These are phyloP conservation scores for Schrenkiella parvula DNA, from an alignment of 345 rosid genomes.

Conservation along the genomic window DNA sequence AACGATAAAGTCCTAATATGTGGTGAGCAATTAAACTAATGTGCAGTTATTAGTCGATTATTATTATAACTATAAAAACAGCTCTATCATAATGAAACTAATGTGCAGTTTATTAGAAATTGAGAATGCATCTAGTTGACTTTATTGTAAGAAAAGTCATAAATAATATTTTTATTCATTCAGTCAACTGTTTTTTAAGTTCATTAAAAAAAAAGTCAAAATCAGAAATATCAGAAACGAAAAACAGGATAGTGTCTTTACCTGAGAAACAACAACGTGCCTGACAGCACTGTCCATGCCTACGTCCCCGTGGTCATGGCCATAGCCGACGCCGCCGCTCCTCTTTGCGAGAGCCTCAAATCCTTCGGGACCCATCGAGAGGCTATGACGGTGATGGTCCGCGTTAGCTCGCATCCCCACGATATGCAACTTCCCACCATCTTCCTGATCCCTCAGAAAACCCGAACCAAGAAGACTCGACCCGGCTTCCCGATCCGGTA, in stretches of 20 bases:
- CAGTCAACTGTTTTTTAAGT: background rate
- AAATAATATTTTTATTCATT: background rate
- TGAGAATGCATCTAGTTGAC: background rate
- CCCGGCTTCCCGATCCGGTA: slow-evolving; percentile 30
- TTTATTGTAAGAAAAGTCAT: background rate
- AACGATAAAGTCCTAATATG: background rate
- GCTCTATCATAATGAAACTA: background rate
- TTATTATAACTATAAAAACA: background rate
- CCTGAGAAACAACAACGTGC: slow-evolving; percentile 97
- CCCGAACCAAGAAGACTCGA: slow-evolving; percentile 31
- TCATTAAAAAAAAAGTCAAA: slow-evolving; percentile 2
- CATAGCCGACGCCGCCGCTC: slow-evolving; percentile 22
- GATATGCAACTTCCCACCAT: slow-evolving; percentile 75
- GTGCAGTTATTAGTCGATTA: background rate
- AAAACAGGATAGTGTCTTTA: slow-evolving; percentile 3
- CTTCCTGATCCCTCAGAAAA: slow-evolving; percentile 47
- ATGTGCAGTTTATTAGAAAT: background rate
- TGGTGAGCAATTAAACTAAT: background rate
- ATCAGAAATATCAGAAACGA: background rate
- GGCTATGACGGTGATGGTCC: slow-evolving; percentile 76
- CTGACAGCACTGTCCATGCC: slow-evolving; percentile 55
- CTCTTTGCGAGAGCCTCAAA: slow-evolving; percentile 46
- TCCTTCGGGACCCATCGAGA: slow-evolving; percentile 51
- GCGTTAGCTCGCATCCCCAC: slow-evolving; percentile 92
- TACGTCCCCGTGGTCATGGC: slow-evolving; percentile 32